Conservation (phyloP, 1,284 basidiomycete genomes). For the Boletellus deceptivus region DNA sequence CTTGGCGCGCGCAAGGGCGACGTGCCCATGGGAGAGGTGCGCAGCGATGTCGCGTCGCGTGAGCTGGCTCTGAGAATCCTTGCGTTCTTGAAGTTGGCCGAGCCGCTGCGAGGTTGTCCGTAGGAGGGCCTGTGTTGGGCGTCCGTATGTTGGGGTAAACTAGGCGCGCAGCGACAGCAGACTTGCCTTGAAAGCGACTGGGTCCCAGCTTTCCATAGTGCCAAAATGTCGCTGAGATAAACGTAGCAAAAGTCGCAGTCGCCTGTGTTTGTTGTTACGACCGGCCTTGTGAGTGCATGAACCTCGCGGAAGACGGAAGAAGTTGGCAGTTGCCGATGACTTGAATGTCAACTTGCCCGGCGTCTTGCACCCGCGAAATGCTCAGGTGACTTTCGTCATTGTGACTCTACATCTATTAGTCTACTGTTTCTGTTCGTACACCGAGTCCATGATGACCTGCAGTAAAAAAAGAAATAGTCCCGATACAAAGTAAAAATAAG, state of each 20-base stretch:
- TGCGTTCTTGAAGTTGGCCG: conserved; percentile 65
- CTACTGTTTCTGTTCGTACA: neutral
- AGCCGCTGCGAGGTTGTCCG: conserved; percentile 61
- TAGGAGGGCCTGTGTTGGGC: conserved; percentile 50
- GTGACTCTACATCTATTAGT: conserved; percentile 3
- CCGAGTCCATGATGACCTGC: neutral
- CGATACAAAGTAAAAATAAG: neutral
- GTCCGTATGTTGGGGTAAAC: neutral
- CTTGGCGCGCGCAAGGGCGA: conserved; percentile 63
- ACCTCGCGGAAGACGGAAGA: neutral
- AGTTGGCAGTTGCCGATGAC: too few species aligned
- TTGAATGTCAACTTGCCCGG: too few species aligned
- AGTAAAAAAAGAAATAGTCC: neutral
- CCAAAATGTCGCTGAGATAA: neutral
- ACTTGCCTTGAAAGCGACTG: conserved; percentile 48
- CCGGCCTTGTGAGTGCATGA: neutral
- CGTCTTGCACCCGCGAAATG: too few species aligned
- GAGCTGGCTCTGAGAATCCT: conserved; percentile 61
- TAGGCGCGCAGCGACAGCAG: neutral
- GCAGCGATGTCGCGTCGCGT: conserved; percentile 65
- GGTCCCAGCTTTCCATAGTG: conserved; percentile 41
- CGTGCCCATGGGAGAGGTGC: conserved; percentile 56
- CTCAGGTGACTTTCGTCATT: neutral
- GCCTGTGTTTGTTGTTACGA: conserved; percentile 1
- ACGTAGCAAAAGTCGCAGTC: neutral